A percentile compares a stretch with the other conserved stretches of the same genome.
Conservation (phyloP, 2,329 filamentous ascomycete species). For the Rachicladosporium sp. region DNA sequence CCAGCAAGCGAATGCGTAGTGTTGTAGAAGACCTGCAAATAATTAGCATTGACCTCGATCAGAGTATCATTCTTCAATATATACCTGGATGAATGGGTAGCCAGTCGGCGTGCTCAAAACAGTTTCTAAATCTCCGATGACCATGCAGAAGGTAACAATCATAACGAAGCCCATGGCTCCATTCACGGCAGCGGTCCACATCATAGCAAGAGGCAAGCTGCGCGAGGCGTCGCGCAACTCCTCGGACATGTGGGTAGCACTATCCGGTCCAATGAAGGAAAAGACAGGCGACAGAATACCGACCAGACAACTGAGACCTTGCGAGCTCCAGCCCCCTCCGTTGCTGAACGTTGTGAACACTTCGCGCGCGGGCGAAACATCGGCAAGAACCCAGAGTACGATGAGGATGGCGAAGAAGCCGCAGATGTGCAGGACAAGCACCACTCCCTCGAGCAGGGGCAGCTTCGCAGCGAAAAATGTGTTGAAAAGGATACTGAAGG, state of each 20-base stretch:
- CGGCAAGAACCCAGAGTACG: constrained; percentile 23
- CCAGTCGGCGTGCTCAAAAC: constrained; percentile 12
- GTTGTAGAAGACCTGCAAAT: constrained; percentile 13
- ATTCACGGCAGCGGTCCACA: constrained; percentile 29
- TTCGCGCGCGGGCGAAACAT: constrained; percentile 16
- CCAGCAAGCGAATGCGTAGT: constrained; percentile 19
- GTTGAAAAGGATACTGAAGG: constrained; percentile 24
- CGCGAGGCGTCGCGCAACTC: constrained; percentile 27
- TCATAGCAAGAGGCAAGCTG: constrained; percentile 32
- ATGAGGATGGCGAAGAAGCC: constrained; percentile 34
- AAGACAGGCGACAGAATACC: constrained; percentile 29
- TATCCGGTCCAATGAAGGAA: constrained; percentile 26
- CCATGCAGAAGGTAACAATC: constrained; percentile 26
- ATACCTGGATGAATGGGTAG: constrained; percentile 19
- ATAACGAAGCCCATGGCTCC: constrained; percentile 23
- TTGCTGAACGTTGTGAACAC: constrained; percentile 25
- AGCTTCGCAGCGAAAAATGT: constrained; percentile 23
- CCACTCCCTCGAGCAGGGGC: constrained; percentile 23
- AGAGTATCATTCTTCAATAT: no score
- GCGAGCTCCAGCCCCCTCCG: constrained; percentile 29
- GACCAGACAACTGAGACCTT: constrained; percentile 30
- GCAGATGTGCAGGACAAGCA: constrained; percentile 29
- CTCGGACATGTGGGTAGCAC: constrained; percentile 25
- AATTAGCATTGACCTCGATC: no score
- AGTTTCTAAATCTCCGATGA: constrained; percentile 7